Base-by-base conservation (phyloP, 116 monocot species). In the Cymodocea nodosa region DNA sequence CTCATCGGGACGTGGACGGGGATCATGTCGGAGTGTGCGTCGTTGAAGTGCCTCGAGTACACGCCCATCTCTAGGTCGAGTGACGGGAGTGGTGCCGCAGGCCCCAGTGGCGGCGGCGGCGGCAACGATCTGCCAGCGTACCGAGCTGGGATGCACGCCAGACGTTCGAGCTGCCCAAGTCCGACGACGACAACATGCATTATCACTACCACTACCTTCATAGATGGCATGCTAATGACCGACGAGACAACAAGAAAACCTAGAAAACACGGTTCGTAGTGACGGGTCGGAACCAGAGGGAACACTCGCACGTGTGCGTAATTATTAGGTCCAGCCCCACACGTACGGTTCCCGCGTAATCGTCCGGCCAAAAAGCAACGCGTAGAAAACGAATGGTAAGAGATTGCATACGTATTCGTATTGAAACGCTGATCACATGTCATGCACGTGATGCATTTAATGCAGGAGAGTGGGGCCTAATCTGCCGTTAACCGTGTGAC, bases 61-160 rank as follows among this genome's bases (percentile, higher is more conserved):
- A 84, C 64, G 44, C 76, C 85, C 85, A 97, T 97, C 71, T 97
- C 91, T 37, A 97, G 91, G 77, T 97, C 91, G 15, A 88, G 80
- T 1, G 87, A 87, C 19, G 91, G 97, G 35, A 79, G 68, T 56
- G 83, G 81, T 23, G 76, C 71, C 2, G 81, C 68, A 19, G 89
- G 70, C 0, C 73, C 76, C 52, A 84, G 2, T 15, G 75, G 50
- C 30, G 68, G 72, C 52, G 37, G 37, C 37, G 37, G 37, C 37
- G 44, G 44, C 44, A 44, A 0, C 44, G 6, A 11, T 6, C 44
- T 44, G 68, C 7, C 35, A 67, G 22, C 34, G 77, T 61, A 19
- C 63, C 76, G 48, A 68, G 4, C 22, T 0, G 79, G 67, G 4
- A 90, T 82, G 75, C 88, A 90, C 3, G 87, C 71, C 15, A 97